Percentiles rank a stretch among this genome's conserved stretches.
These are phyloP conservation scores for Quercus wislizeni DNA, from an alignment of 306 rosid genomes.

Conservation along the genomic window DNA sequence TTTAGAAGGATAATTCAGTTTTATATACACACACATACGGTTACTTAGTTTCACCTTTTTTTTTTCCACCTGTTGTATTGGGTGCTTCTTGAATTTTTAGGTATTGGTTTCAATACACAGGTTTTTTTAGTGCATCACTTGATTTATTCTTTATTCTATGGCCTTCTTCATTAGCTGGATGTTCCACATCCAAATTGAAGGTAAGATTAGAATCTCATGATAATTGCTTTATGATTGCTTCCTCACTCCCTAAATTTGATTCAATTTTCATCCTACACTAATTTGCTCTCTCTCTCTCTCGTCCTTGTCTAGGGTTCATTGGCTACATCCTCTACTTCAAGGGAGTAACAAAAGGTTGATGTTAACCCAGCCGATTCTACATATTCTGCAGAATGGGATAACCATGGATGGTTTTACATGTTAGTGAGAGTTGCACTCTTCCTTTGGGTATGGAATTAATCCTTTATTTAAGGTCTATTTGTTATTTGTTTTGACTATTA, in stretches of 20 bases:
- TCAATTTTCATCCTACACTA: conserved; percentile 1
- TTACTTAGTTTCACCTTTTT: background rate
- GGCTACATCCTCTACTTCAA: conserved; percentile 27
- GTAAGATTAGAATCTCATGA: conserved; percentile 40
- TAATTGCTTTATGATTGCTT: conserved; percentile 18
- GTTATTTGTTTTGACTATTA: conserved; percentile 4
- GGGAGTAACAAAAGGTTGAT: conserved; percentile 39
- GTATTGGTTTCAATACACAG: conserved; percentile 98
- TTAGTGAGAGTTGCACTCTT: conserved; percentile 85
- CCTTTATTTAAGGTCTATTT: background rate
- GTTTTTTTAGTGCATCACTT: conserved; percentile 92
- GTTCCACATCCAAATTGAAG: conserved; percentile 31
- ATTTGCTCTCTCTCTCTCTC: conserved; percentile 10
- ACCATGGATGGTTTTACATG: conserved; percentile 77
- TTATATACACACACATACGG: too few relatives aligned
- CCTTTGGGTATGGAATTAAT: conserved; percentile 67
- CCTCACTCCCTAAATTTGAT: conserved; percentile 8
- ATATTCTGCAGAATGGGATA: conserved; percentile 53
- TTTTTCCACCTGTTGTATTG: conserved; percentile 28
- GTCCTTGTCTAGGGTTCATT: conserved; percentile 41
- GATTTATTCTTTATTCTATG: conserved; percentile 70
- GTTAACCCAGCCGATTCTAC: conserved; percentile 38
- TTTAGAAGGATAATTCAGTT: too few relatives aligned
- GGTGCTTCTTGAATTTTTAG: conserved; percentile 77
- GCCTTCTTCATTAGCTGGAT: conserved; percentile 61